phyloP scores from a whole-genome alignment of 2,329 filamentous ascomycete genomes.

The Colletotrichum sp. region DNA sequence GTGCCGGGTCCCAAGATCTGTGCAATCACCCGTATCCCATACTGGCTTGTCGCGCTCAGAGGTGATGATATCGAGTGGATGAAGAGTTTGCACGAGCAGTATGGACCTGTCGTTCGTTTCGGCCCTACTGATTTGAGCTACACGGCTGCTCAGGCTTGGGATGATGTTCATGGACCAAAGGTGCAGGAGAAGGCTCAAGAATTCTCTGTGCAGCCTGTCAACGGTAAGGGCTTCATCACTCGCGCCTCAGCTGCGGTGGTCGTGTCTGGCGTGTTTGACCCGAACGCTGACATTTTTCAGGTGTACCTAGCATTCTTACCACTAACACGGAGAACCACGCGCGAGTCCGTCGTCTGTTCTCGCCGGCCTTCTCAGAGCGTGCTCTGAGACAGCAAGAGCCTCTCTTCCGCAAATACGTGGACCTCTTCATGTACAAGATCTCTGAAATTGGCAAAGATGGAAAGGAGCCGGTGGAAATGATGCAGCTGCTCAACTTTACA shows the following conservation, averaged over 20 bases:
- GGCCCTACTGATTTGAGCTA: slow-evolving; percentile 27
- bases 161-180: slow-evolving; percentile 24
- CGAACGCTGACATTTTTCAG: neutral
- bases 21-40: slow-evolving; percentile 27
- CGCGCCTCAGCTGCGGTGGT: fast-evolving
- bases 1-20: slow-evolving; percentile 24
- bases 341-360: slow-evolving; percentile 23
- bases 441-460: slow-evolving; percentile 27
- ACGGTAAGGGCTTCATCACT: slow-evolving; percentile 1
- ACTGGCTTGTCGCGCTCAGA: slow-evolving; percentile 23
- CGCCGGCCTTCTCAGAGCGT: slow-evolving; percentile 26
- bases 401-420: slow-evolving; percentile 38
- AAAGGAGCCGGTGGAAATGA: slow-evolving; percentile 23
- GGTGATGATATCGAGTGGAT: slow-evolving; percentile 27
- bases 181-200: slow-evolving; percentile 19
- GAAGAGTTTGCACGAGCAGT: slow-evolving; percentile 23
- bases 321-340: slow-evolving; percentile 22
- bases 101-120: slow-evolving; percentile 25
- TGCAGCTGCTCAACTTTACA: slow-evolving; percentile 23
- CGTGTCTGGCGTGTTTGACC: fast-evolving
- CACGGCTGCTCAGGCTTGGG: slow-evolving; percentile 24
- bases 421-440: slow-evolving; percentile 40
- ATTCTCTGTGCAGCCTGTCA: slow-evolving; percentile 22
- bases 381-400: slow-evolving; percentile 24
- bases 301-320: slow-evolving; percentile 23